Evolutionary conservation across 2,329 filamentous ascomycete genomes (phyloP), one percentile per base, ranked within the genome.

Genomic region (Colletotrichum sojae): DNA sequence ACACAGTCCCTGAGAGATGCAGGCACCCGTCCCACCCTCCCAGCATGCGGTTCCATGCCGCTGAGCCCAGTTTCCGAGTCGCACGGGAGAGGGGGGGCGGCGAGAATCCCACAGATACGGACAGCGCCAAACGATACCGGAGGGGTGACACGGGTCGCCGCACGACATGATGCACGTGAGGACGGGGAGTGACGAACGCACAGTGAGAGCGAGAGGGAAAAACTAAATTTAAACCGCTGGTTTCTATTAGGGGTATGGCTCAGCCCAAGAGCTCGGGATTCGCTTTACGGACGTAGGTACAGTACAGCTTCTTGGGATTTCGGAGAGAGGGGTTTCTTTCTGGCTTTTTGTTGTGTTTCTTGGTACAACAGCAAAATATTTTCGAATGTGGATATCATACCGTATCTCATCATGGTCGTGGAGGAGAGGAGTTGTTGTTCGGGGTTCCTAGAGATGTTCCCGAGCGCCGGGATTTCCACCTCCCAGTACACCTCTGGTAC

Each of bases 351-450:
- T 39, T 13, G 49, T 49, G 16, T 39, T 58, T 63, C 65, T 56
- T 69, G 60, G 27, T 68, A 55, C 56, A 71, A 43, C 48, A 36
- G 61, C 65, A 71, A 73, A 74, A 71, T 36, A 36, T 36, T 36
- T 51, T 59, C 1, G 45, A 74, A 74, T 73, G 73, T 77, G 80
- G 81, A 83, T 83, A 83, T 83, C 81, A 78, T 78, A 73, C 77
- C 76, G 74, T 80, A 75, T 76, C 77, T 83, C 82, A 77, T 83
- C 74, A 79, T 75, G 73, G 72, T 79, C 77, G 73, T 80, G 75
- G 78, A 75, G 77, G 76, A 79, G 79, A 78, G 31, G 10, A 25
- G 22, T 25, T 5, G 75, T 76, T 56, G 64, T 68, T 60, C 64
- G 49, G 40, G 49, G 18, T 18, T 48, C 27, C 63, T 39, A 52